Evolutionary conservation across 129 eudicot genomes (phyloP).

Genomic region (Calendula officinalis): DNA sequence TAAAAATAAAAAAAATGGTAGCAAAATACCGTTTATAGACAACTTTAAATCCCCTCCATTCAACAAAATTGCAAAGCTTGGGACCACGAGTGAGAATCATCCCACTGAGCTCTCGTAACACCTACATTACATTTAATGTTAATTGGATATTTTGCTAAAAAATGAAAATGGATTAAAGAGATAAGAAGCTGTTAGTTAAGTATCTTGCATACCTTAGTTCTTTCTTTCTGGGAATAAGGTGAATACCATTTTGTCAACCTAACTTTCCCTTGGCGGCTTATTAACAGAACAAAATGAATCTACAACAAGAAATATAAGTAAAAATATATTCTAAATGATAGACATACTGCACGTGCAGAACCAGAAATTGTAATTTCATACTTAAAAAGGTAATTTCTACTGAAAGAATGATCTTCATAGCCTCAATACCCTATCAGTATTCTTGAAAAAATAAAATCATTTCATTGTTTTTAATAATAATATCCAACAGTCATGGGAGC

Average conservation of each 20-base stretch:
- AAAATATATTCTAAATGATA: not conserved
- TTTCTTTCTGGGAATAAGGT: constrained; percentile 87
- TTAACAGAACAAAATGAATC: constrained; percentile 84
- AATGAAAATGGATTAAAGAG: too few relatives aligned
- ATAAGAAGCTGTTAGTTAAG: too few relatives aligned
- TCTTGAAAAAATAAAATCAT: too few relatives aligned
- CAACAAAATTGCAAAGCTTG: constrained; percentile 76
- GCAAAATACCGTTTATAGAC: constrained; percentile 64
- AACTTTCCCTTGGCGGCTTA: constrained; percentile 95
- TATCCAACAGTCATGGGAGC: too few relatives aligned
- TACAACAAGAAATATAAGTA: constrained; percentile 22
- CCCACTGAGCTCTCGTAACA: constrained; percentile 71
- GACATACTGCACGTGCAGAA: too few relatives aligned
- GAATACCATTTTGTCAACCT: constrained; percentile 97
- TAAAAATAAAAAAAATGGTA: not conserved
- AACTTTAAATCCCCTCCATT: constrained; percentile 75
- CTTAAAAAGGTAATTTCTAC: not conserved
- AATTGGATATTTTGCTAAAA: too few relatives aligned
- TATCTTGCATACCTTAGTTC: constrained; percentile 57
- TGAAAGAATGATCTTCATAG: not conserved
- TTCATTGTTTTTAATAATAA: too few relatives aligned
- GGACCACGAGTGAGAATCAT: constrained; percentile 65
- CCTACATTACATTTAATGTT: constrained; percentile 27
- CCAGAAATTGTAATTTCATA: not conserved
- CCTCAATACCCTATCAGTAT: not conserved